Percentiles rank a stretch among this genome's conserved stretches.
phyloP scores from a whole-genome alignment of 768 basidiomycete species.

The Pholiota molesta region DNA sequence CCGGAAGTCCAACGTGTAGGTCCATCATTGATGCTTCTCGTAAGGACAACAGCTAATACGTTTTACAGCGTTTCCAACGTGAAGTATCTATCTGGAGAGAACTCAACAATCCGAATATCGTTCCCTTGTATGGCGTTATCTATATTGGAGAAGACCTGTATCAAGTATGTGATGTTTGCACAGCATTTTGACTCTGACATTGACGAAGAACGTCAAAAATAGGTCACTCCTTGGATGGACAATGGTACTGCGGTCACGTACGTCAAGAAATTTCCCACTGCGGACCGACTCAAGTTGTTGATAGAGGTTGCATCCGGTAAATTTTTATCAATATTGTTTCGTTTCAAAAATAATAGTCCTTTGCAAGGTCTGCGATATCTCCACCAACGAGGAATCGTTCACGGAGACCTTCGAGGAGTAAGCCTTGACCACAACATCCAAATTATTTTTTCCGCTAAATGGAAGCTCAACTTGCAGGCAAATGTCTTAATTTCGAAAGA shows the following conservation, averaged over 20 bases:
- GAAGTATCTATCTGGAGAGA: slow-evolving; percentile 46
- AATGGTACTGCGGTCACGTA: slow-evolving; percentile 42
- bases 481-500: slow-evolving; percentile 46
- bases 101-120: slow-evolving; percentile 42
- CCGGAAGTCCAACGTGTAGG: slow-evolving; percentile 37
- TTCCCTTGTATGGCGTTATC: slow-evolving; percentile 41
- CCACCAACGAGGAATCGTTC: slow-evolving; percentile 38
- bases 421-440: slow-evolving; percentile 11
- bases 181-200: background rate
- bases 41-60: background rate
- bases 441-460: background rate
- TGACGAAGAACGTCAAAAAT: background rate
- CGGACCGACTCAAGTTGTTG: slow-evolving; percentile 40
- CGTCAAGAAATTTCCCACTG: slow-evolving; percentile 31
- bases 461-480: slow-evolving; percentile 29
- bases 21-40: background rate
- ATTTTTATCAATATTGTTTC: slow-evolving; percentile 9
- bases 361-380: slow-evolving; percentile 42
- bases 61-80: slow-evolving; percentile 40
- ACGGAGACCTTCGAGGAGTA: slow-evolving; percentile 47
- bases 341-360: background rate
- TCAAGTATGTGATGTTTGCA: slow-evolving; percentile 26
- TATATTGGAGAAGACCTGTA: slow-evolving; percentile 36
- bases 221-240: slow-evolving; percentile 52
- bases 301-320: slow-evolving; percentile 40